Percentiles rank a stretch among this genome's conserved stretches.
phyloP scores from a whole-genome alignment of 768 basidiomycete genomes.

The Cyathus striatus region DNA sequence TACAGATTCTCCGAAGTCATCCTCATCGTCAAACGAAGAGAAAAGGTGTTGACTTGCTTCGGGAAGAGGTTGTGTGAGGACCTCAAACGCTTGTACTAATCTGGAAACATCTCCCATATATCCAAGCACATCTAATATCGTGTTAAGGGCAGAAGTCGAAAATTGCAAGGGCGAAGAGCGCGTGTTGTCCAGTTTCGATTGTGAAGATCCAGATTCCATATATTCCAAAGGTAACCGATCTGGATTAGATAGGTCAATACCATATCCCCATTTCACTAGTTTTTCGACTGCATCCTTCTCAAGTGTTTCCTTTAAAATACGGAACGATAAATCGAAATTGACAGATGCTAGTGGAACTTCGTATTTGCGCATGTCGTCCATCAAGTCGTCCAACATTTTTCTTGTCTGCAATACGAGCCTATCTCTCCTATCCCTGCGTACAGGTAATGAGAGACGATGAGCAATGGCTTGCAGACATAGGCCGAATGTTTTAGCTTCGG shows the following conservation, averaged over 20 bases:
- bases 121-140: slow-evolving; percentile 67
- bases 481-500: slow-evolving; percentile 52
- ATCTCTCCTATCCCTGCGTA: slow-evolving; percentile 28
- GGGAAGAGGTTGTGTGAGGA: slow-evolving; percentile 69
- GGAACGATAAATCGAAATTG: slow-evolving; percentile 62
- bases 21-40: slow-evolving; percentile 64
- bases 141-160: slow-evolving; percentile 66
- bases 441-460: slow-evolving; percentile 60
- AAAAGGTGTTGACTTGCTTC: slow-evolving; percentile 40
- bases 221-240: slow-evolving; percentile 59
- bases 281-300: slow-evolving; percentile 51
- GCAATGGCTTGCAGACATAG: slow-evolving; percentile 67
- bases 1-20: slow-evolving; percentile 52
- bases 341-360: slow-evolving; percentile 47
- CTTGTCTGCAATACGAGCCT: slow-evolving; percentile 36
- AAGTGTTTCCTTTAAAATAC: slow-evolving; percentile 62
- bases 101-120: slow-evolving; percentile 53
- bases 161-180: slow-evolving; percentile 35
- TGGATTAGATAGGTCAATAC: slow-evolving; percentile 70
- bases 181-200: background rate
- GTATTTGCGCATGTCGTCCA: slow-evolving; percentile 52
- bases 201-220: slow-evolving; percentile 10
- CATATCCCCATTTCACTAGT: slow-evolving; percentile 66
- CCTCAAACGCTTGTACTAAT: slow-evolving; percentile 73
- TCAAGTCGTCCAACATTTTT: slow-evolving; percentile 41